These are phyloP conservation scores for Aspergillus carlsbadensis DNA, from an alignment of 495 filamentous ascomycete species.

Conservation along the genomic window DNA sequence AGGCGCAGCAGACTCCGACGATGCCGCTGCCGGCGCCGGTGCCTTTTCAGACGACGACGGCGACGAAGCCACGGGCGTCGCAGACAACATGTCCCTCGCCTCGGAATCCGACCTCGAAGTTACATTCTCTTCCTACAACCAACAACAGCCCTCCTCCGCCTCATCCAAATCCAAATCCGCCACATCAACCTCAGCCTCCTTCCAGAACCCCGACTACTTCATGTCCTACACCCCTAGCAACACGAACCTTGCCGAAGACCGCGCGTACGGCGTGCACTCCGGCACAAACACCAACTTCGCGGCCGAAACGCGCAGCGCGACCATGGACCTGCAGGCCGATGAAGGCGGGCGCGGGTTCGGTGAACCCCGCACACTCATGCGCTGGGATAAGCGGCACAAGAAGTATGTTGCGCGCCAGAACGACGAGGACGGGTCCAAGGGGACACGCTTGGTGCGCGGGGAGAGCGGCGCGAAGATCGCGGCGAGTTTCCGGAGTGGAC, in stretches of 20 bases:
- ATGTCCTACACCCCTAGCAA: conserved; percentile 88
- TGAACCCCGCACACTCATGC: conserved; percentile 69
- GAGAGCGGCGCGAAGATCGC: conserved; percentile 96
- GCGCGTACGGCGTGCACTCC: conserved; percentile 87
- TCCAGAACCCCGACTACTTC: conserved; percentile 84
- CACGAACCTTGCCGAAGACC: conserved; percentile 77
- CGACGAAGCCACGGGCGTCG: conserved; percentile 21
- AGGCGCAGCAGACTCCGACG: conserved; percentile 27
- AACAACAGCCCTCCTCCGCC: conserved; percentile 26
- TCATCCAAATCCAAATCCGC: conserved; percentile 33
- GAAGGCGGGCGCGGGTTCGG: conserved; percentile 76
- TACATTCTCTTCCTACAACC: conserved; percentile 66
- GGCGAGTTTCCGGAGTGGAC: conserved; percentile 85
- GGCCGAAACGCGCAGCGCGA: conserved; percentile 72
- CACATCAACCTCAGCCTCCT: conserved; percentile 43
- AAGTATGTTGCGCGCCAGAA: conserved; percentile 90
- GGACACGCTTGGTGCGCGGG: conserved; percentile 78
- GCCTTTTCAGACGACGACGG: conserved; percentile 25
- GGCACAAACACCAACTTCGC: conserved; percentile 75
- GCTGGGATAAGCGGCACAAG: conserved; percentile 95
- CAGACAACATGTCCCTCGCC: conserved; percentile 65
- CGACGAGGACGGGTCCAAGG: conserved; percentile 90
- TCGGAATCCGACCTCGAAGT: conserved; percentile 78
- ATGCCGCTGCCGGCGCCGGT: conserved; percentile 35
- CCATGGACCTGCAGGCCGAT: conserved; percentile 87